Evolutionary conservation across 768 basidiomycete genomes (phyloP).

Genomic region (Tremella fuciformis): DNA sequence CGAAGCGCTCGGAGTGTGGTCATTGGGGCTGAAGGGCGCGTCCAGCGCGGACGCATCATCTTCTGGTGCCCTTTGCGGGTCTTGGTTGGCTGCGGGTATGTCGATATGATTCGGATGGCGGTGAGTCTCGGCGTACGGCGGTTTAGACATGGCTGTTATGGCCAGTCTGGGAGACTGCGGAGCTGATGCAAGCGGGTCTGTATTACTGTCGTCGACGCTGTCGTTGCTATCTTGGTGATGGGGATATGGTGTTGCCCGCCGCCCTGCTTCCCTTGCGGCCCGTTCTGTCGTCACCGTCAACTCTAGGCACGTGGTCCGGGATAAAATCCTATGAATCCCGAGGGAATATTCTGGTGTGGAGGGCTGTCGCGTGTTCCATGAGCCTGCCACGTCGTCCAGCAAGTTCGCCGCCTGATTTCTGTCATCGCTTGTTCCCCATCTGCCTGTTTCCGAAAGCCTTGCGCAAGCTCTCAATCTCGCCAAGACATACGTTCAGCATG

Average conservation of each 20-base stretch:
- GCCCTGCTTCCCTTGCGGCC: no score
- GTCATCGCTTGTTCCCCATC: slow-evolving; percentile 3
- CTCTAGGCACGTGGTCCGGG: neutral
- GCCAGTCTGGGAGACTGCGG: no score
- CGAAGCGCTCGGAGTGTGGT: slow-evolving; percentile 14
- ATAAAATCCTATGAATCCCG: neutral
- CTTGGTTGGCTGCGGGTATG: slow-evolving; percentile 22
- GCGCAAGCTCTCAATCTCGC: neutral
- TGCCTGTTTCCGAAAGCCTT: neutral
- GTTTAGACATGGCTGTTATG: slow-evolving; percentile 14
- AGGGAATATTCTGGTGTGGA: neutral
- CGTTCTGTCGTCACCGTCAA: no score
- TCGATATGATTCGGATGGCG: slow-evolving; percentile 41
- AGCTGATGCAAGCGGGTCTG: no score
- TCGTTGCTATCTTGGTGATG: no score
- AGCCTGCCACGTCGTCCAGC: slow-evolving; percentile 7
- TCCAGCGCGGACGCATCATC: slow-evolving; percentile 4
- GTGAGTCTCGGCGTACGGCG: slow-evolving; percentile 28
- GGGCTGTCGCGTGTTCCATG: neutral
- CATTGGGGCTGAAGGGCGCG: neutral
- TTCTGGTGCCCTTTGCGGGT: slow-evolving; percentile 18
- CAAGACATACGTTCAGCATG: slow-evolving; percentile 27
- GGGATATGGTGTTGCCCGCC: no score
- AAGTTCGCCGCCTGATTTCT: slow-evolving; percentile 8
- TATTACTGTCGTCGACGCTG: no score